phyloP scores from a whole-genome alignment of 129 eudicot genomes.

The Centrapalus pauciflorus region DNA sequence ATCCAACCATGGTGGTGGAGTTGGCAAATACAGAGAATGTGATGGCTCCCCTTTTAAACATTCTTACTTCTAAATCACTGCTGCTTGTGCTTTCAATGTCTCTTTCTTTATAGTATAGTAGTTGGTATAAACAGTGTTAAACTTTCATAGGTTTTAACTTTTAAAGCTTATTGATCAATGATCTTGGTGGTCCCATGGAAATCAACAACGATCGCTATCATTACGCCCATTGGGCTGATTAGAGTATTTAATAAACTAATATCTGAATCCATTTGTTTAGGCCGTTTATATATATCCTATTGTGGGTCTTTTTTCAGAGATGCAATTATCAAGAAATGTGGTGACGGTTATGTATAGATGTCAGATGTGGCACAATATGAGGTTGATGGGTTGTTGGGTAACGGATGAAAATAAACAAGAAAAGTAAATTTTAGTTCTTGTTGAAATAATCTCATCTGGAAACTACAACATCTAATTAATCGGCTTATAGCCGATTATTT shows the following conservation, averaged over 20 bases:
- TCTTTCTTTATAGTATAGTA: background rate
- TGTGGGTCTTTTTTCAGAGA: background rate
- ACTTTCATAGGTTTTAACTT: slow-evolving; percentile 8
- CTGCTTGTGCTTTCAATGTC: background rate
- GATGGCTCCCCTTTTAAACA: slow-evolving; percentile 35
- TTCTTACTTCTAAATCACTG: slow-evolving; percentile 8
- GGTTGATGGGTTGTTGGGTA: too few species aligned
- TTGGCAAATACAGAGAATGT: slow-evolving; percentile 40
- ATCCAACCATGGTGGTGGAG: slow-evolving; percentile 49
- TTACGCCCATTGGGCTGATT: slow-evolving; percentile 18
- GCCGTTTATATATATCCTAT: background rate
- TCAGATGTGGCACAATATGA: too few species aligned
- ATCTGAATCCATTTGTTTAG: background rate
- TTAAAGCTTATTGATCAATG: slow-evolving; percentile 29
- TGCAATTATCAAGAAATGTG: background rate
- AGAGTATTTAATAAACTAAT: background rate
- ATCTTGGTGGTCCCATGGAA: slow-evolving; percentile 39
- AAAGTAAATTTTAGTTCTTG: too few species aligned
- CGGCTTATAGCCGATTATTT: too few species aligned
- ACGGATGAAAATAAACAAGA: too few species aligned
- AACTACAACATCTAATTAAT: too few species aligned
- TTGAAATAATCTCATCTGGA: too few species aligned
- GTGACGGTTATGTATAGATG: too few species aligned
- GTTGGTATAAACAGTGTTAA: slow-evolving; percentile 24
- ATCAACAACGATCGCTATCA: slow-evolving; percentile 21